Percentiles rank a stretch among this genome's conserved stretches.
These are phyloP conservation scores for Pilasporangium apinafurcum DNA, from an alignment of 352 stramenopile genomes.

Conservation along the genomic window DNA sequence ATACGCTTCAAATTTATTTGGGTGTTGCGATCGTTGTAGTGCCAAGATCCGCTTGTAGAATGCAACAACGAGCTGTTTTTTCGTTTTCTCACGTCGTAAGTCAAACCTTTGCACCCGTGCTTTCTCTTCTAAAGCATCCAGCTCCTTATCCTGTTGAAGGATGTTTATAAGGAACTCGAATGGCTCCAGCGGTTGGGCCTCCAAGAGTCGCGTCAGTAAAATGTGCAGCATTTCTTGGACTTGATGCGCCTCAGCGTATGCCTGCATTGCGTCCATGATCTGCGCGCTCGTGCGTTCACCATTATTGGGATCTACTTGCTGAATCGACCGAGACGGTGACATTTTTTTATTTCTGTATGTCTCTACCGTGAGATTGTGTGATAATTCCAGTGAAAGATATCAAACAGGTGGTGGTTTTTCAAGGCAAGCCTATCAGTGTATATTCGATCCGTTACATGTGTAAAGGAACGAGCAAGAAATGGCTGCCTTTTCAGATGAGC, in stretches of 20 bases:
- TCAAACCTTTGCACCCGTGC: slow-evolving; percentile 42
- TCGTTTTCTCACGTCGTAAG: slow-evolving; percentile 53
- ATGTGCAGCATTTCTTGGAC: slow-evolving; percentile 59
- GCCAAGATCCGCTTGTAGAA: slow-evolving; percentile 51
- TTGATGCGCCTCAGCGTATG: slow-evolving; percentile 50
- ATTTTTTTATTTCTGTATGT: slow-evolving; percentile 1
- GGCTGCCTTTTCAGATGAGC: too few relatives aligned
- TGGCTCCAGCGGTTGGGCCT: slow-evolving; percentile 58
- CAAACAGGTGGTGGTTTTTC: background rate
- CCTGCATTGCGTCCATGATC: slow-evolving; percentile 49
- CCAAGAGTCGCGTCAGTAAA: slow-evolving; percentile 45
- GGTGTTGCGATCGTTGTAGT: slow-evolving; percentile 43
- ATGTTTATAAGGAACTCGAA: slow-evolving; percentile 61
- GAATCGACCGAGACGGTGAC: slow-evolving; percentile 25
- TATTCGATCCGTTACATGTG: too few relatives aligned
- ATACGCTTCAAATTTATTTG: slow-evolving; percentile 15
- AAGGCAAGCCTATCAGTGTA: too few relatives aligned
- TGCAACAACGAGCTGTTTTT: slow-evolving; percentile 35
- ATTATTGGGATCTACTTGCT: slow-evolving; percentile 14
- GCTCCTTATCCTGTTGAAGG: slow-evolving; percentile 36
- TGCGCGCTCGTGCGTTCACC: slow-evolving; percentile 19
- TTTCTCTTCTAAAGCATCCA: slow-evolving; percentile 46
- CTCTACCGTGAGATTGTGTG: too few relatives aligned
- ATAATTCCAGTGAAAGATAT: too few relatives aligned
- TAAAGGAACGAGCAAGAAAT: too few relatives aligned